Percentiles rank a stretch among this genome's conserved stretches.
phyloP scores from a whole-genome alignment of 1,284 basidiomycete species.

The Apiotrichum akiyoshidainum region DNA sequence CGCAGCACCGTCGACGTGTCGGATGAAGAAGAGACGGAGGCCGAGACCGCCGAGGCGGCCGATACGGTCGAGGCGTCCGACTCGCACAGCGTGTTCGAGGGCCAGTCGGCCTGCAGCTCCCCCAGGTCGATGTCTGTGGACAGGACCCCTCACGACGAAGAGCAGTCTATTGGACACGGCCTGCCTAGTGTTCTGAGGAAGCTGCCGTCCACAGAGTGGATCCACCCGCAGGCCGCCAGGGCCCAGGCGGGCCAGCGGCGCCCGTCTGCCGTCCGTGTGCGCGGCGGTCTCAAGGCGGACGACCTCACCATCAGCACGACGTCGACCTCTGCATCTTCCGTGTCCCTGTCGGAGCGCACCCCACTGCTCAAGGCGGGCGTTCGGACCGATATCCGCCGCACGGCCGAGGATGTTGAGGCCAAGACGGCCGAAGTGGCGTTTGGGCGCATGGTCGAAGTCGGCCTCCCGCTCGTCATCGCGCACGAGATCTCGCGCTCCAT shows the following conservation, averaged over 20 bases:
- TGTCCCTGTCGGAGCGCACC: conserved; percentile 31
- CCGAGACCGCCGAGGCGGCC: background rate
- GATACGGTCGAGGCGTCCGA: too few relatives aligned
- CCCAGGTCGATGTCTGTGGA: conserved; percentile 3
- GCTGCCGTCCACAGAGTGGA: background rate
- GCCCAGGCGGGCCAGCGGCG: conserved; percentile 24
- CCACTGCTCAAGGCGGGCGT: conserved; percentile 48
- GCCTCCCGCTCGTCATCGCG: conserved; percentile 52
- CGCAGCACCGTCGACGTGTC: conserved; percentile 1
- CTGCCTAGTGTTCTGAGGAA: too few relatives aligned
- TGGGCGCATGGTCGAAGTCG: conserved; percentile 42
- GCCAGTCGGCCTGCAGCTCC: conserved; percentile 8
- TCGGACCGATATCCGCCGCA: conserved; percentile 35
- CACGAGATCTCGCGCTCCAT: conserved; percentile 69
- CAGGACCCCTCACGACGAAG: conserved; percentile 5
- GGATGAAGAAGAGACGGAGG: background rate
- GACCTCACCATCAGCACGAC: background rate
- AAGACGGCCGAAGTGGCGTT: conserved; percentile 11
- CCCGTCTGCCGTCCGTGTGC: conserved; percentile 41
- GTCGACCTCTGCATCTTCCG: background rate
- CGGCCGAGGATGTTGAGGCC: conserved; percentile 19
- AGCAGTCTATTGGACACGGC: too few relatives aligned
- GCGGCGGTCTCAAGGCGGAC: background rate
- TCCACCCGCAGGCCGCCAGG: background rate
- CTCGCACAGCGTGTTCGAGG: too few relatives aligned